These are phyloP conservation scores for Adenanthera pavonina DNA, from an alignment of 306 rosid genomes.

Conservation along the genomic window DNA sequence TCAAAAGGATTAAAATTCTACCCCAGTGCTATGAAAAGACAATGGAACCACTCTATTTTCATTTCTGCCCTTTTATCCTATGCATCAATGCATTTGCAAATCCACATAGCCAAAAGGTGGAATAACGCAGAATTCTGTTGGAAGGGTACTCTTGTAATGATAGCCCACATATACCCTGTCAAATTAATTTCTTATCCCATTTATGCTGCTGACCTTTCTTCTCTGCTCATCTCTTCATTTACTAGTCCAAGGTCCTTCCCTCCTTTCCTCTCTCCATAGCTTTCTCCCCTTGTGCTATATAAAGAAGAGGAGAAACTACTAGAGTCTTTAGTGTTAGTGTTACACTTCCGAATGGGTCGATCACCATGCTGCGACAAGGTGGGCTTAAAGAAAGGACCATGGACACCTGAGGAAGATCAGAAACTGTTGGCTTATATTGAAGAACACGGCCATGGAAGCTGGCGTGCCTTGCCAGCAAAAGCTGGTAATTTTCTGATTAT, in stretches of 20 bases:
- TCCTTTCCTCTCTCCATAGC: slow-evolving; percentile 30
- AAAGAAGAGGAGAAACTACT: slow-evolving; percentile 48
- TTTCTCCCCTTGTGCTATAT: slow-evolving; percentile 40
- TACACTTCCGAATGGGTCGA: slow-evolving; percentile 73
- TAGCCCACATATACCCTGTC: slow-evolving; percentile 38
- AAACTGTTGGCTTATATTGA: slow-evolving; percentile 93
- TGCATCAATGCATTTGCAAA: neutral
- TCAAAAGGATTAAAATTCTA: slow-evolving; percentile 40
- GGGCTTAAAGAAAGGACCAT: slow-evolving; percentile 99
- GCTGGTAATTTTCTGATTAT: slow-evolving; percentile 61
- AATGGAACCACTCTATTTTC: slow-evolving; percentile 20
- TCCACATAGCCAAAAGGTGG: slow-evolving; percentile 11
- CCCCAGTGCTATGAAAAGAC: slow-evolving; percentile 40
- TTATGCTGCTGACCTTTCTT: slow-evolving; percentile 77
- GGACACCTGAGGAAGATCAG: slow-evolving; percentile 99
- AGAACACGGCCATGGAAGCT: slow-evolving; percentile 99
- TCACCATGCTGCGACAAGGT: slow-evolving; percentile 99
- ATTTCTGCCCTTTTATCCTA: neutral
- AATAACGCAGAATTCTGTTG: slow-evolving; percentile 21
- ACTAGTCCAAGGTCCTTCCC: slow-evolving; percentile 40
- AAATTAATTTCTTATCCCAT: slow-evolving; percentile 62
- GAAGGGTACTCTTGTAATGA: slow-evolving; percentile 61
- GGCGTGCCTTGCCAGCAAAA: slow-evolving; percentile 97
- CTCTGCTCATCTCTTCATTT: slow-evolving; percentile 70
- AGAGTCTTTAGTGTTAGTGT: slow-evolving; percentile 42